phyloP scores from a whole-genome alignment of 495 filamentous ascomycete genomes.

The Choiromyces venosus region DNA sequence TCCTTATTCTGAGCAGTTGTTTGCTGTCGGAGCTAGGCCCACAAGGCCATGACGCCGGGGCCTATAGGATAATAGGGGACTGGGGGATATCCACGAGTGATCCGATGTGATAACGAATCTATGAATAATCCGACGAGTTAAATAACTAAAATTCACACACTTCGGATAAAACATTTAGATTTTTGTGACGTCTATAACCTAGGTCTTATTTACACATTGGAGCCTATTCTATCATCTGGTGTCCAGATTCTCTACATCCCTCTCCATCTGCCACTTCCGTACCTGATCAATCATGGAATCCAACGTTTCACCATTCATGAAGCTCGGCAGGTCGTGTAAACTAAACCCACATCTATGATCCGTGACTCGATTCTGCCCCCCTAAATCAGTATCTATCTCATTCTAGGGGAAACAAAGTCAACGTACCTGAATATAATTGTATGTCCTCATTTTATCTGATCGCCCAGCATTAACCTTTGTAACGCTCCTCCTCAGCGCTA shows the following conservation, averaged over 20 bases:
- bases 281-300: slow-evolving; percentile 78
- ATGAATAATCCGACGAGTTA: too few relatives aligned
- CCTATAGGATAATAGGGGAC: neutral
- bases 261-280: slow-evolving; percentile 67
- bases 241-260: slow-evolving; percentile 60
- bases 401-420: neutral
- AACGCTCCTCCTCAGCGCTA: slow-evolving; percentile 63
- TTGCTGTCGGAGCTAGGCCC: neutral
- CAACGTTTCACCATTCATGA: slow-evolving; percentile 65
- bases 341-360: slow-evolving; percentile 85
- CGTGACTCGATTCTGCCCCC: slow-evolving; percentile 64
- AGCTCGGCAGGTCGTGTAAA: slow-evolving; percentile 72
- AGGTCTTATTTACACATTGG: neutral
- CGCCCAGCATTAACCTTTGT: slow-evolving; percentile 77
- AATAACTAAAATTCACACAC: neutral
- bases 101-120: neutral
- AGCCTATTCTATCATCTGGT: neutral
- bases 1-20: neutral
- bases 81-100: neutral
- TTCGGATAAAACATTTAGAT: neutral
- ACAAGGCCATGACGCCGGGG: neutral
- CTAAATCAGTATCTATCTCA: neutral
- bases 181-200: neutral
- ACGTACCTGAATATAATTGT: slow-evolving; percentile 75
- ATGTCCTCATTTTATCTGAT: slow-evolving; percentile 89